A percentile compares a stretch with the other conserved stretches of the same genome.
Evolutionary conservation across 2,329 filamentous ascomycete species (phyloP).

Genomic region (Phialocephala sp.): DNA sequence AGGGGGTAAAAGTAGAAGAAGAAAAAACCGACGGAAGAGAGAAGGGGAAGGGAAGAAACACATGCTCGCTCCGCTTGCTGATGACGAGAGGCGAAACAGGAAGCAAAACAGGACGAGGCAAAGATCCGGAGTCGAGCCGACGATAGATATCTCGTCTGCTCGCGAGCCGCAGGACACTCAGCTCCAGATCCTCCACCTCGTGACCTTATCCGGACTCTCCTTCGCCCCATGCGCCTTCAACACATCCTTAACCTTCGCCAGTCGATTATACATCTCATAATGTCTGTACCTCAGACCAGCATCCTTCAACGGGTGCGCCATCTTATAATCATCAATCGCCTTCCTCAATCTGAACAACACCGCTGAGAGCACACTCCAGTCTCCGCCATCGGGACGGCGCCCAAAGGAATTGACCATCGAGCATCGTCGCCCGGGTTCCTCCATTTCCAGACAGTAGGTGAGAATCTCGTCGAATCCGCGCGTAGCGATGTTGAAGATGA

Average conservation of each 20-base stretch:
- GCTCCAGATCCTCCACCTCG: slow-evolving; percentile 10
- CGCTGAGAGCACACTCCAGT: slow-evolving; percentile 23
- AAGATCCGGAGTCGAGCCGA: neutral
- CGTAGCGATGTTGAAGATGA: slow-evolving; percentile 33
- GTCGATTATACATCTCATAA: slow-evolving; percentile 3
- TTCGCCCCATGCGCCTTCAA: slow-evolving; percentile 1
- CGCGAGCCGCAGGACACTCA: neutral
- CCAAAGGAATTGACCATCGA: slow-evolving; percentile 34
- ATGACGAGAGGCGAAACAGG: too few relatives aligned
- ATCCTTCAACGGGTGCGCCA: slow-evolving; percentile 8
- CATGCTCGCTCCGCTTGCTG: too few relatives aligned
- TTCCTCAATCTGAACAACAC: slow-evolving; percentile 12
- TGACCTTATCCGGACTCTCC: neutral
- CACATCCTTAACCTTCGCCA: neutral
- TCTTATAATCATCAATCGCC: slow-evolving; percentile 4
- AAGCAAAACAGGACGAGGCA: neutral
- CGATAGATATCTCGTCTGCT: neutral
- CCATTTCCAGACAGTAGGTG: slow-evolving; percentile 30
- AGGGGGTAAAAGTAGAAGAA: neutral
- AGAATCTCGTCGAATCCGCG: slow-evolving; percentile 33
- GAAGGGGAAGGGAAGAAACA: neutral
- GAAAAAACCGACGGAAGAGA: neutral
- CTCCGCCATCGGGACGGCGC: neutral
- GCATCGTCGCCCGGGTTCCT: slow-evolving; percentile 23
- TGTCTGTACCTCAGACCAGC: neutral